These are phyloP conservation scores for Vigna hirtella DNA, from an alignment of 306 rosid genomes.

Conservation along the genomic window DNA sequence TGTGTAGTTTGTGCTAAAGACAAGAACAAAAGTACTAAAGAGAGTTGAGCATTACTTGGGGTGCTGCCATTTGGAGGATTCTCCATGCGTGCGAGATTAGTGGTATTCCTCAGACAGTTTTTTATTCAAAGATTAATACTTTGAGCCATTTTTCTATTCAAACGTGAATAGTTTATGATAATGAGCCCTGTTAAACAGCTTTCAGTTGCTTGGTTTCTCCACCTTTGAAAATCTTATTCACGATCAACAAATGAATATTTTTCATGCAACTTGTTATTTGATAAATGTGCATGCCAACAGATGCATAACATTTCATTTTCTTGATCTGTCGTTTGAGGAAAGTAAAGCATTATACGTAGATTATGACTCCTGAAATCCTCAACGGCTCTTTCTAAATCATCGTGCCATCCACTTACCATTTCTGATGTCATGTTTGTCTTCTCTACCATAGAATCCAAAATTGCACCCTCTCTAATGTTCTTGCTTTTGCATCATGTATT, in stretches of 20 bases:
- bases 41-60: slow-evolving; percentile 40
- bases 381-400: slow-evolving; percentile 40
- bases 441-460: slow-evolving; percentile 6
- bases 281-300: slow-evolving; percentile 29
- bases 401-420: slow-evolving; percentile 13
- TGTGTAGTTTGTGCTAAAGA: slow-evolving; percentile 51
- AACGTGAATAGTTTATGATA: slow-evolving; percentile 14
- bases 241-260: slow-evolving; percentile 41
- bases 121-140: slow-evolving; percentile 19
- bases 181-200: slow-evolving; percentile 62
- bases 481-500: too few species aligned
- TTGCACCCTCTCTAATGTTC: neutral
- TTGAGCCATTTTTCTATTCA: slow-evolving; percentile 42
- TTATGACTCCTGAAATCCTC: slow-evolving; percentile 41
- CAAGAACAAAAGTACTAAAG: slow-evolving; percentile 47
- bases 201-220: slow-evolving; percentile 43
- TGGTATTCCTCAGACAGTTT: slow-evolving; percentile 36
- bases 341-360: slow-evolving; percentile 26
- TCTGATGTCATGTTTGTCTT: slow-evolving; percentile 38
- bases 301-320: slow-evolving; percentile 36
- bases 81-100: slow-evolving; percentile 49
- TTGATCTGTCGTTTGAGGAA: slow-evolving; percentile 39
- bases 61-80: slow-evolving; percentile 85
- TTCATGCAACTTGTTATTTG: slow-evolving; percentile 44
- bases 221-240: slow-evolving; percentile 27